Base-by-base conservation (phyloP, 345 rosid species). In the Erysimum cheiranthoides region DNA sequence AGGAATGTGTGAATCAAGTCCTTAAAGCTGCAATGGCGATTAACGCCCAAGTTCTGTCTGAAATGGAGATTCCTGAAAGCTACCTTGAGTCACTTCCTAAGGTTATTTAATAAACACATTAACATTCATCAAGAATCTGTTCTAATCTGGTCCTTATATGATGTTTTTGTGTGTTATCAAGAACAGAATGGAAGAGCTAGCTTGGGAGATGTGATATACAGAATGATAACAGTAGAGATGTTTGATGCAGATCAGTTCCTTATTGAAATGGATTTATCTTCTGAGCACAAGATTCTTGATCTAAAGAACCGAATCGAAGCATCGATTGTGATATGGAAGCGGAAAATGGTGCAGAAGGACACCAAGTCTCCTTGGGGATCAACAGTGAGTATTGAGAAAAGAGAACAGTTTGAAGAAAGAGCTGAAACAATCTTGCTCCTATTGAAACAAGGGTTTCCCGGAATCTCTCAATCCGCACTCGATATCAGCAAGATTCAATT, bases 1-100 rank as follows among this genome's bases (percentile, higher is more conserved):
- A 93, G 63, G 98, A 93, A 73, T 85, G 87, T 53, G 98, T 90
- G 11, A 93, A 89, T 73, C 98, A 93, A 66, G 97, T 93, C 18
- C 92, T 90, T 54, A 93, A 90, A 82, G 98, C 98, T 5, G 96
- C 98, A 60, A 93, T 93, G 97, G 98, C 98, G 0, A 93, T 93
- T 71, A 93, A 93, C 74, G 87, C 97, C 38, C 96, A 93, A 79
- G 90, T 89, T 76, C 73, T 93, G 8, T 83, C 90, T 36, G 98
- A 90, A 80, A 93, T 93, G 92, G 95, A 86, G 79, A 83, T 90
- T 39, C 98, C 98, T 4, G 95, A 93, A 62, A 89, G 77, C 83
- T 93, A 93, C 82, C 85, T 93, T 0, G 98, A 93, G 53, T 87
- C 95, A 25, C 93, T 90, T 46, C 96, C 98, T 10, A 93, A 90